Base-by-base conservation (phyloP, 768 basidiomycete genomes). In the Russula sp. region DNA sequence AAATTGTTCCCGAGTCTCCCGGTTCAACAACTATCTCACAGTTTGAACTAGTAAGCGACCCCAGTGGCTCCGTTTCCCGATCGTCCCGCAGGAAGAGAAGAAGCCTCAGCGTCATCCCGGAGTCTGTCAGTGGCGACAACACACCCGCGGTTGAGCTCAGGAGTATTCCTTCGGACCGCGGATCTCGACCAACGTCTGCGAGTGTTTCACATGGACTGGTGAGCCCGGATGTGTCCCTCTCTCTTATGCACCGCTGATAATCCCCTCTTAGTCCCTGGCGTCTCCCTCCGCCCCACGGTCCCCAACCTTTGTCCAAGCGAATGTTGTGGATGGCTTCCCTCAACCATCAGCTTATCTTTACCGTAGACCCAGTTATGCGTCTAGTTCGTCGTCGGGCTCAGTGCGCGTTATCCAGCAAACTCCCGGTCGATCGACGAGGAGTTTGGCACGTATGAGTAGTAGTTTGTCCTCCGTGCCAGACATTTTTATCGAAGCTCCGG, bases 21-120 rank as follows among this genome's bases (percentile, higher is more conserved):
- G 66, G 57, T 24, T 69, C 68, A 34, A 69, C 68, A 6, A 69
- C 66, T 32, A 69, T 69, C 48, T 69, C 68, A 9, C 66, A 69
- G 34, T 69, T 69, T 22, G 68, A 69, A 38, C 24, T 69, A 3
- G 68, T 69, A 10, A 69, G 66, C 46, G 63, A 69, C 5, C 68
- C 68, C 16, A 59, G 52, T 42, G 57, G 48, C 11, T 44, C 68
- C 34, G 14, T 40, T 26, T 56, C 49, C 32, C 66, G 66, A 26
- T 62, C 48, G 16, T 69, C 68, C n/a, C 66, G 59, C 22, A 55
- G 20, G 55, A 64, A 53, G 26, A 34, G 57, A 28, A 53, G 51
- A 14, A 64, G 63, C 40, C 66, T 69, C 38, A 64, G 62, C 42
- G 57, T 56, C 30, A 69, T 69, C 24, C 63, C 63, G 5, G 68